Evolutionary conservation across 169 alveolate genomes (phyloP).

Genomic region (Miamiensis avidus): DNA sequence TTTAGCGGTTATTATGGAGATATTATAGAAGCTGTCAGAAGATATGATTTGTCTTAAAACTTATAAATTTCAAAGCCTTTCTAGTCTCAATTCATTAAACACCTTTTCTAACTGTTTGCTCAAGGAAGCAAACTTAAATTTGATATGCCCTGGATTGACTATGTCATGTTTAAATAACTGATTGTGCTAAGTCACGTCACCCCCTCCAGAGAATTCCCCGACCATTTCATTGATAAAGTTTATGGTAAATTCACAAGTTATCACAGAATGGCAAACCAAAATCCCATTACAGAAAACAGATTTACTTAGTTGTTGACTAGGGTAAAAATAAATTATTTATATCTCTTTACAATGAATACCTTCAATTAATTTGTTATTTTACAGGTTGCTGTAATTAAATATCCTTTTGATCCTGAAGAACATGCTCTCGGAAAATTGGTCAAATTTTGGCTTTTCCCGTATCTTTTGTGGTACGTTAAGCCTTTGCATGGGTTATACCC

Average conservation of each 20-base stretch:
- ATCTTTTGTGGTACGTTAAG: conserved; percentile 8
- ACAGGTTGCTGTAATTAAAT: conserved; percentile 5
- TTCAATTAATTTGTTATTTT: not conserved
- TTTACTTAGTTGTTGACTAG: not conserved
- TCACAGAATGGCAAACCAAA: conserved; percentile 2
- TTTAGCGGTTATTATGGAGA: conserved; percentile 14
- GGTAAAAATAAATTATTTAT: not conserved
- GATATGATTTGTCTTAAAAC: conserved; percentile 19
- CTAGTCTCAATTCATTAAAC: not conserved
- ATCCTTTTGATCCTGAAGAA: conserved; percentile 22
- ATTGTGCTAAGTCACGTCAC: not conserved
- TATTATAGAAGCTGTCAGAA: conserved; percentile 23
- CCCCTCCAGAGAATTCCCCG: conserved; percentile 2
- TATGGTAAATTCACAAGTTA: conserved; percentile 3
- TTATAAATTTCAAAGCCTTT: conserved; percentile 12
- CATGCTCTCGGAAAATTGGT: conserved; percentile 20
- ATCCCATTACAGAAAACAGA: conserved; percentile 5
- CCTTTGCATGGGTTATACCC: conserved; percentile 14
- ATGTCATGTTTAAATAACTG: conserved; percentile 18
- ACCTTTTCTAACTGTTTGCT: conserved; percentile 16
- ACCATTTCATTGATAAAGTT: conserved; percentile 4
- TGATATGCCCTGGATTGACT: conserved; percentile 10
- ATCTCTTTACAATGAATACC: not conserved
- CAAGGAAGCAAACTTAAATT: conserved; percentile 1
- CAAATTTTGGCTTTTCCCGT: conserved; percentile 23